These are phyloP conservation scores for Boechera divaricarpa DNA, from an alignment of 345 rosid species.

Conservation along the genomic window DNA sequence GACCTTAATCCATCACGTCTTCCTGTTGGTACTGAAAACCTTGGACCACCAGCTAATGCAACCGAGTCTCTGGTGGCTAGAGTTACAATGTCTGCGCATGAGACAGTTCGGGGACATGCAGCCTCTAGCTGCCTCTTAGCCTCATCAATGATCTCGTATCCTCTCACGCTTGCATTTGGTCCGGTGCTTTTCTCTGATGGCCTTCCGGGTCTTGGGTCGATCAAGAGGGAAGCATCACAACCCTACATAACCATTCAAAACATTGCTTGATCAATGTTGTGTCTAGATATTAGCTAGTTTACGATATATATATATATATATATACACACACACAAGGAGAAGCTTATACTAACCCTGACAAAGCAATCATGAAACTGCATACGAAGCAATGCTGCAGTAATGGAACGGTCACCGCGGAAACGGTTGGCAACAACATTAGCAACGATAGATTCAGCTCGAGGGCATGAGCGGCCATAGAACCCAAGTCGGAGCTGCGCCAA, in stretches of 20 bases:
- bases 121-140: constrained; percentile 43
- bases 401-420: constrained; percentile 50
- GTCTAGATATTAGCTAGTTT: neutral
- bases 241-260: constrained; percentile 34
- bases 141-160: constrained; percentile 44
- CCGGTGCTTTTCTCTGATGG: constrained; percentile 47
- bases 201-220: constrained; percentile 42
- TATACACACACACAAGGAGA: constrained; percentile 1
- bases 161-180: constrained; percentile 46
- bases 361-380: constrained; percentile 91
- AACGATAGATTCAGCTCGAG: constrained; percentile 64
- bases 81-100: constrained; percentile 50
- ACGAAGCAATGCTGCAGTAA: constrained; percentile 74
- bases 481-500: constrained; percentile 57
- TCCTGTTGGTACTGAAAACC: constrained; percentile 58
- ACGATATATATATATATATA: neutral
- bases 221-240: constrained; percentile 48
- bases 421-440: constrained; percentile 46
- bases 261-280: neutral
- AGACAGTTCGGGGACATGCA: constrained; percentile 40
- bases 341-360: constrained; percentile 51
- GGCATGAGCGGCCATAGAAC: constrained; percentile 63
- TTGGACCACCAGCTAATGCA: constrained; percentile 61
- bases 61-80: constrained; percentile 69
- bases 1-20: constrained; percentile 68